Evolutionary conservation across 495 filamentous ascomycete genomes (phyloP), one percentile per base, ranked within the genome.

Genomic region (Aspergillus wentii): DNA sequence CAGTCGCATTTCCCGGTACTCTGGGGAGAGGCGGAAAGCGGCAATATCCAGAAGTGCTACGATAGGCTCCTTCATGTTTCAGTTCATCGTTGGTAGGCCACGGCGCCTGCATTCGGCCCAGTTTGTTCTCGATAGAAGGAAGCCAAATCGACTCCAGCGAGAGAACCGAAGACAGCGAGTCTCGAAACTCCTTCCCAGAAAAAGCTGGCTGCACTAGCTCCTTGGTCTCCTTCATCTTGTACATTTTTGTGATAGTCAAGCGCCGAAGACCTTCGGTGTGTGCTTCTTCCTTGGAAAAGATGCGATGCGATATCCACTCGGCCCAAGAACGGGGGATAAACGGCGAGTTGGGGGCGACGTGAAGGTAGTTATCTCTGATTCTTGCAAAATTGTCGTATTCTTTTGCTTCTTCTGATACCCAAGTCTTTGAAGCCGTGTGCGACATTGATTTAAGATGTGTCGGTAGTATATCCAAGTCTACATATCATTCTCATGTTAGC

Each of bases 11-110:
- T n/a, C 46, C 59, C 1, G 57, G 53, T 6, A 42, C 38, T 30
- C 59, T 33, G 5, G 59, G 59, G 13, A 62, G 30, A 7, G 48
- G 54, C 13, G 33, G 51, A 34, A 51, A 62, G 5, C 57, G 44
- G 8, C 46, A 38, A 35, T 46, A 57, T 10, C 45, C 35, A 27
- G 54, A 60, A 3, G 41, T 56, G 10, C 40, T 40, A n/a, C 59
- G 42, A 25, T 58, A 42, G 19, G 58, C 43, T 13, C 57, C 58
- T 33, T 62, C 58, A 20, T 60, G 54, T 34, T 49, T 49, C 38
- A 55, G 44, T 35, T 62, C 58, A 22, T 48, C 52, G 10, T 20
- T 21, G 17, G 29, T 29, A 2, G 58, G 58, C 58, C 58, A 62
- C 1, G 43, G 37, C 5, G 58, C 46, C 26, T 40, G 41, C 15